Percentiles rank a stretch among this genome's conserved stretches.
Evolutionary conservation across 768 basidiomycete genomes (phyloP).

Genomic region (Lyophyllum atratum): DNA sequence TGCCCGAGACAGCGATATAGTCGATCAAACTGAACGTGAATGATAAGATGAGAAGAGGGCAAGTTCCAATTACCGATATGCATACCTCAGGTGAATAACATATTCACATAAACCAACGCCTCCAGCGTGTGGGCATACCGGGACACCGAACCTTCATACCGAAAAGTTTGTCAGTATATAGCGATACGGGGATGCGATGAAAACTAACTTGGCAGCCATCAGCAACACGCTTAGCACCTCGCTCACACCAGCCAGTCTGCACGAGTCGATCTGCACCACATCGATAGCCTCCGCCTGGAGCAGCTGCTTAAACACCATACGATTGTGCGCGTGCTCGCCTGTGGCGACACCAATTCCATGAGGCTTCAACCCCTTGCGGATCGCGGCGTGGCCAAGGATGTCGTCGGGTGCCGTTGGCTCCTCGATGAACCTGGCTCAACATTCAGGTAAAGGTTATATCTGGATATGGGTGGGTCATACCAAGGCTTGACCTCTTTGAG

Average conservation of each 20-base stretch:
- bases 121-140: constrained; percentile 93
- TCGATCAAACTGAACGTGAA: constrained; percentile 70
- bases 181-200: background rate
- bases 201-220: constrained; percentile 79
- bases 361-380: constrained; percentile 76
- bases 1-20: constrained; percentile 88
- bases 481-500: constrained; percentile 85
- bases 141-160: constrained; percentile 65
- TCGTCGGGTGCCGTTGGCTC: constrained; percentile 94
- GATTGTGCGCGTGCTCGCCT: constrained; percentile 93
- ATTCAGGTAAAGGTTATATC: background rate
- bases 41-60: background rate
- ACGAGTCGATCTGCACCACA: constrained; percentile 94
- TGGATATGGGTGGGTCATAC: constrained; percentile 37
- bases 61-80: background rate
- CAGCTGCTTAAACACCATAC: constrained; percentile 95
- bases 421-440: constrained; percentile 75
- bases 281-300: constrained; percentile 92
- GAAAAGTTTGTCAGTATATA: background rate
- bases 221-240: constrained; percentile 89
- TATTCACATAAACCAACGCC: constrained; percentile 94
- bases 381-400: constrained; percentile 80
- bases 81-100: constrained; percentile 78
- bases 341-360: constrained; percentile 90
- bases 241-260: constrained; percentile 90